Evolutionary conservation across 1,139 yeast species (phyloP).

Genomic region (Kurtzmaniella natalensis): DNA sequence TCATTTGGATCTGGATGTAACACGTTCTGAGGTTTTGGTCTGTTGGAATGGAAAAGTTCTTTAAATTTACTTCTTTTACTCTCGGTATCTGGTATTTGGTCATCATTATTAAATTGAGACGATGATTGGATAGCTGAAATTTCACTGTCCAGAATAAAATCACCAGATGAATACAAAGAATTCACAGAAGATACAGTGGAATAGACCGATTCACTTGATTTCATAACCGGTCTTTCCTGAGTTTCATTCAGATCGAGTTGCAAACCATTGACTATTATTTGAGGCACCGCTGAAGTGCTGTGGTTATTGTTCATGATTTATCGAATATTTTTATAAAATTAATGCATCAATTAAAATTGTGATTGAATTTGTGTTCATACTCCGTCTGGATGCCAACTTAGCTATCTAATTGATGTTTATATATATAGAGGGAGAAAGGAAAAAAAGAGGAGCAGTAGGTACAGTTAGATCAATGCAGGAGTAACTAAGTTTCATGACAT

Average conservation of each 20-base stretch:
- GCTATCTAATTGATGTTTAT: too few species aligned
- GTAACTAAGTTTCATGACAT: too few species aligned
- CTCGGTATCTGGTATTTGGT: not conserved
- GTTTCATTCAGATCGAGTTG: not conserved
- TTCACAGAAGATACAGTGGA: conserved; percentile 9
- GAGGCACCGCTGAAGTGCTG: not conserved
- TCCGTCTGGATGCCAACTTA: too few species aligned
- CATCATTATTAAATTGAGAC: too few species aligned
- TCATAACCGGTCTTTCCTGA: not conserved
- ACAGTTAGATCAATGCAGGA: too few species aligned
- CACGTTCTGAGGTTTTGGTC: not conserved
- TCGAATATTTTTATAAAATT: too few species aligned
- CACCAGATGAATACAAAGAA: conserved; percentile 11
- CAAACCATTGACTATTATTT: conserved; percentile 3
- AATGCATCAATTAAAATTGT: too few species aligned
- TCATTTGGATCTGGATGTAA: conserved; percentile 2
- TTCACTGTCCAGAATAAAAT: conserved; percentile 8
- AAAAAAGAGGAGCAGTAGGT: too few species aligned
- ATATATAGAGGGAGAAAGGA: too few species aligned
- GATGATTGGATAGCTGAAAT: conserved; percentile 1
- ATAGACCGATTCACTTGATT: conserved; percentile 2
- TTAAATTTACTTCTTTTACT: conserved; percentile 5
- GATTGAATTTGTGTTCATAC: too few species aligned
- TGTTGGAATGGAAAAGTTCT: conserved; percentile 5
- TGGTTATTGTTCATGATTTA: too few species aligned